phyloP scores from a whole-genome alignment of 2,329 filamentous ascomycete genomes.

The Cladosporium austrohemisphaericum region DNA sequence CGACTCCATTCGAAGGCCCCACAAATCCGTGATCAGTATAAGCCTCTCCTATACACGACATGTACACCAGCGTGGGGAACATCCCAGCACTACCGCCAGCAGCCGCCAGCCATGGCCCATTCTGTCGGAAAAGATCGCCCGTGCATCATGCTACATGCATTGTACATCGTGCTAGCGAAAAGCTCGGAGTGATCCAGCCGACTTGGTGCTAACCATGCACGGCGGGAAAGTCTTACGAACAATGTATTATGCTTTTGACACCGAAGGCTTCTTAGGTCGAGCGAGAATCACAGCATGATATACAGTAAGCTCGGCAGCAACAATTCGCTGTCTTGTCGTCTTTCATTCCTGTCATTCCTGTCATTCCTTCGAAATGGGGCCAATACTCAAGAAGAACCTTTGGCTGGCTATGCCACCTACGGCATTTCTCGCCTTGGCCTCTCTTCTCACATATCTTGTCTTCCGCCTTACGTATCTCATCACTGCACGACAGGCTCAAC shows the following conservation, averaged over 20 bases:
- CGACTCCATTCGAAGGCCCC: background rate
- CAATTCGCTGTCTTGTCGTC: background rate
- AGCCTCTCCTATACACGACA: slow-evolving; percentile 2
- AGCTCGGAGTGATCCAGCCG: background rate
- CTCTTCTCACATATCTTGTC: slow-evolving; percentile 9
- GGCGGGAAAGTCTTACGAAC: background rate
- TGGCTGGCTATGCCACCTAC: slow-evolving; percentile 14
- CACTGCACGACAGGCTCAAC: background rate
- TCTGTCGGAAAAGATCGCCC: background rate
- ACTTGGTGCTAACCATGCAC: slow-evolving; percentile 5
- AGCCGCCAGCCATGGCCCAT: background rate
- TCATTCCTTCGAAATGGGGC: background rate
- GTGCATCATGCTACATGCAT: background rate
- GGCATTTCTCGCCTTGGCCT: slow-evolving; percentile 3
- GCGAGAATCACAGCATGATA: too few relatives aligned
- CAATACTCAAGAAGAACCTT: background rate
- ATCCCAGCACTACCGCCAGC: too few relatives aligned
- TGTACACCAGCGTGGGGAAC: background rate
- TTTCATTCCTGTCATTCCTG: background rate
- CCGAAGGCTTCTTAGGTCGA: too few relatives aligned
- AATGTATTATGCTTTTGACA: background rate
- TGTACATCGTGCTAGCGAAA: too few relatives aligned
- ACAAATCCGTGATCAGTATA: background rate
- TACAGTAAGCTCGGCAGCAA: background rate
- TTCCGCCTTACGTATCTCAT: slow-evolving; percentile 5